Conservation (phyloP, 169 alveolate genomes). For the Cryptosporidium ubiquitum region DNA sequence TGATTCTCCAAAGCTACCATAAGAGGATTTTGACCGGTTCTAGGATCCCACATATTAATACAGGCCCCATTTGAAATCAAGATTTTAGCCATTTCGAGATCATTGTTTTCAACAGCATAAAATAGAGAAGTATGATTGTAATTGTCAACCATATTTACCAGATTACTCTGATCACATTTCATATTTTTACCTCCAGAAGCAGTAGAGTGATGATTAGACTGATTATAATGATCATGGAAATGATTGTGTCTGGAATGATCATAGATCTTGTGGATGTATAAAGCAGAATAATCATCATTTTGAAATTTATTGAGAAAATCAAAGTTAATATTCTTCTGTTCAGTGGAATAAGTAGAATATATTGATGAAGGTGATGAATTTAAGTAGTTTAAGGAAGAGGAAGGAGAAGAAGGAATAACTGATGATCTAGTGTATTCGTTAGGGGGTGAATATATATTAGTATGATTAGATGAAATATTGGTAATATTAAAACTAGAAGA, state of each 20-base stretch:
- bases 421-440: not conserved
- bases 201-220: not conserved
- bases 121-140: slow-evolving; percentile 60
- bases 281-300: not conserved
- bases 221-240: not conserved
- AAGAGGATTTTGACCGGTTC: slow-evolving; percentile 43
- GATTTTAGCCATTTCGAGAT: slow-evolving; percentile 60
- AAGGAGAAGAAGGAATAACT: not conserved
- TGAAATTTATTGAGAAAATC: not conserved
- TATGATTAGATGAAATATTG: not conserved
- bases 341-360: not conserved
- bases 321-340: not conserved
- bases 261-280: not conserved
- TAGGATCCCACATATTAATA: slow-evolving; percentile 66
- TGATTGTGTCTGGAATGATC: not conserved
- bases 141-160: slow-evolving; percentile 59
- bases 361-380: not conserved
- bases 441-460: not conserved
- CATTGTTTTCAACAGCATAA: slow-evolving; percentile 70
- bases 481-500: not conserved
- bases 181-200: not conserved
- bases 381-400: not conserved
- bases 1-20: slow-evolving; percentile 66
- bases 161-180: not conserved
- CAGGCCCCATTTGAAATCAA: slow-evolving; percentile 37